Evolutionary conservation across 2,329 filamentous ascomycete species (phyloP).

Genomic region (Xylariaceae sp.): DNA sequence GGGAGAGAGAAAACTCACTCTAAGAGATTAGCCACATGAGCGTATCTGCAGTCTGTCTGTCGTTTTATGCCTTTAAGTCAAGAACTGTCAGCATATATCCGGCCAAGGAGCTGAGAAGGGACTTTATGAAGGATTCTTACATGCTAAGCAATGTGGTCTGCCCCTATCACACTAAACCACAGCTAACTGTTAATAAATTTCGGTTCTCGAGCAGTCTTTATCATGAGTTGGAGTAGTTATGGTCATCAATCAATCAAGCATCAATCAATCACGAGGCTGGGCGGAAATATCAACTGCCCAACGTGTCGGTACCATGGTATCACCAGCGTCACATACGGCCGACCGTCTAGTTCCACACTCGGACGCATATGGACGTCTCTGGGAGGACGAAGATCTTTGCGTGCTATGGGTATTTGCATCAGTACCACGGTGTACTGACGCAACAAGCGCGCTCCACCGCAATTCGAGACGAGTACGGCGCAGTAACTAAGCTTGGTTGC

Average conservation of each 20-base stretch:
- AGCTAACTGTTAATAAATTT: constrained; percentile 11
- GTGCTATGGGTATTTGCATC: constrained; percentile 17
- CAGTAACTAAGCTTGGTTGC: constrained; percentile 4
- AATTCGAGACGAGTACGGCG: constrained; percentile 6
- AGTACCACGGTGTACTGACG: constrained; percentile 29
- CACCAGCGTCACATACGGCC: constrained; percentile 5
- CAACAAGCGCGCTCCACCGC: constrained; percentile 17
- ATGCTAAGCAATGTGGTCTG: constrained; percentile 62
- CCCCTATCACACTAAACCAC: constrained; percentile 63
- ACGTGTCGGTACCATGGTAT: constrained; percentile 1
- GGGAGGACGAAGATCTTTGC: constrained; percentile 3
- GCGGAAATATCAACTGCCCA: background rate
- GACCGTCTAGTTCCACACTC: background rate
- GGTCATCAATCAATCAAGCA: background rate
- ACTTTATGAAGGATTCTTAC: constrained; percentile 37
- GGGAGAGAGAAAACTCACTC: constrained; percentile 48
- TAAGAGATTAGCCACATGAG: constrained; percentile 68
- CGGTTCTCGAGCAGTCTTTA: constrained; percentile 15
- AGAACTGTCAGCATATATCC: constrained; percentile 21
- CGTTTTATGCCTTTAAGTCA: constrained; percentile 61
- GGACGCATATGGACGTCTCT: background rate
- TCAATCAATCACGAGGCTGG: constrained; percentile 4
- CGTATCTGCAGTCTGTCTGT: constrained; percentile 70
- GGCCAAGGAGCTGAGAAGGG: constrained; percentile 1
- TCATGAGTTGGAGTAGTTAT: constrained; percentile 5